Conservation (phyloP, 192 early-diverging fungal species). For the Umbelopsis vinacea region DNA sequence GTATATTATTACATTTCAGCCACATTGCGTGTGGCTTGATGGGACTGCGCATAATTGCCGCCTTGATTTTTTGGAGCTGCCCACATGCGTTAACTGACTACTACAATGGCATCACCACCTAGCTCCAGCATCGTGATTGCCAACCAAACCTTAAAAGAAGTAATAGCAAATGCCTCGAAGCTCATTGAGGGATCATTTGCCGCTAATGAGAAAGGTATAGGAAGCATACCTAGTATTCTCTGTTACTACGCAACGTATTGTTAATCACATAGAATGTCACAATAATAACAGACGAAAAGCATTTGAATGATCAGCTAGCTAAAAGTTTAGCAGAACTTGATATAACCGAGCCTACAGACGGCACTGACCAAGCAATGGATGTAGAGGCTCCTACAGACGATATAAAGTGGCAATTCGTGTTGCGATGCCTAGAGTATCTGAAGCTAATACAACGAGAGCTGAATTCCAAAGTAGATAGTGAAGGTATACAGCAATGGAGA, state of each 20-base stretch:
- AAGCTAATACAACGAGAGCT: constrained; percentile 32
- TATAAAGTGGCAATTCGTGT: constrained; percentile 21
- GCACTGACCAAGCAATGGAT: background rate
- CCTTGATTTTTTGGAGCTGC: background rate
- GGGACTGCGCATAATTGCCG: background rate
- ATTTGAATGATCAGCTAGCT: constrained; percentile 20
- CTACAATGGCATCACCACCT: background rate
- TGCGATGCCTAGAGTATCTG: constrained; percentile 22
- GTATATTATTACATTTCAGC: background rate
- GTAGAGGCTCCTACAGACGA: background rate
- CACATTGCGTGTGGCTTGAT: background rate
- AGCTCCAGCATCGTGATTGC: too few species aligned
- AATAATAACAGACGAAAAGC: background rate
- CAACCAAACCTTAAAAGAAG: background rate
- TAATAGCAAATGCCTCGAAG: constrained; percentile 4
- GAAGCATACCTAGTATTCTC: too few species aligned
- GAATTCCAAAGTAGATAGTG: background rate
- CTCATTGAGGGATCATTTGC: background rate
- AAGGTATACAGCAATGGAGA: background rate
- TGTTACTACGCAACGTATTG: background rate
- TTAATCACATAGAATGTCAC: background rate
- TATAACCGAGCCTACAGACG: background rate
- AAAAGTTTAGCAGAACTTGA: constrained; percentile 28
- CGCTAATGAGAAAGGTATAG: background rate
- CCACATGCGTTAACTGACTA: background rate